Evolutionary conservation across 2,329 filamentous ascomycete genomes (phyloP).

Genomic region (Tympanopsis confertula): DNA sequence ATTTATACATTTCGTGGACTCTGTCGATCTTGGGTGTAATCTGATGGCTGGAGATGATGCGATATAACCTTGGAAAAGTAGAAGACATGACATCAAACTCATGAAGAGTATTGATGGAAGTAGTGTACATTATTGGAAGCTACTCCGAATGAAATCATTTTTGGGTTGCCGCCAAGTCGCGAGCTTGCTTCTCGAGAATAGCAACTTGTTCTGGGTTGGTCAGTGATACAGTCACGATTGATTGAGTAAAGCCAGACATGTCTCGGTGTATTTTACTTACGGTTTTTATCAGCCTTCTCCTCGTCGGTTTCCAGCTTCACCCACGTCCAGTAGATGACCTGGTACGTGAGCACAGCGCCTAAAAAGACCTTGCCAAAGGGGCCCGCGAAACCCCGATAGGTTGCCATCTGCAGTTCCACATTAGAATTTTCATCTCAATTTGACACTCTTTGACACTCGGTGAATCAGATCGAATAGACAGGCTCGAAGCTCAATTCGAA

Average conservation of each 20-base stretch:
- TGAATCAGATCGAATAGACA: too few relatives aligned
- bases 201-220: conserved; percentile 16
- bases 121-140: too few relatives aligned
- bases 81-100: too few relatives aligned
- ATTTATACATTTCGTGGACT: too few relatives aligned
- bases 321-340: conserved; percentile 33
- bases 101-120: too few relatives aligned
- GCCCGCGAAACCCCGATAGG: conserved; percentile 23
- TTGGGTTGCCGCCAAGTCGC: conserved; percentile 15
- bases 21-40: too few relatives aligned
- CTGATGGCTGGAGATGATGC: too few relatives aligned
- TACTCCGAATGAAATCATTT: conserved; percentile 10
- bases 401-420: conserved; percentile 16
- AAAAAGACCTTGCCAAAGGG: conserved; percentile 34
- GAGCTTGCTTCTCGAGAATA: conserved; percentile 19
- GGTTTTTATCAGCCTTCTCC: conserved; percentile 24
- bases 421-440: too few relatives aligned
- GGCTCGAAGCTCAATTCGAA: too few relatives aligned
- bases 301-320: conserved; percentile 31
- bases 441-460: too few relatives aligned
- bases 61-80: too few relatives aligned
- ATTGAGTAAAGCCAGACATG: conserved; percentile 8
- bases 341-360: conserved; percentile 32
- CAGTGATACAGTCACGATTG: conserved; percentile 3
- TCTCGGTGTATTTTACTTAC: conserved; percentile 7